A percentile compares a stretch with the other conserved stretches of the same genome.
These are phyloP conservation scores for Cryptococcus jaspeensis DNA, from an alignment of 1,284 basidiomycete species.

Conservation along the genomic window DNA sequence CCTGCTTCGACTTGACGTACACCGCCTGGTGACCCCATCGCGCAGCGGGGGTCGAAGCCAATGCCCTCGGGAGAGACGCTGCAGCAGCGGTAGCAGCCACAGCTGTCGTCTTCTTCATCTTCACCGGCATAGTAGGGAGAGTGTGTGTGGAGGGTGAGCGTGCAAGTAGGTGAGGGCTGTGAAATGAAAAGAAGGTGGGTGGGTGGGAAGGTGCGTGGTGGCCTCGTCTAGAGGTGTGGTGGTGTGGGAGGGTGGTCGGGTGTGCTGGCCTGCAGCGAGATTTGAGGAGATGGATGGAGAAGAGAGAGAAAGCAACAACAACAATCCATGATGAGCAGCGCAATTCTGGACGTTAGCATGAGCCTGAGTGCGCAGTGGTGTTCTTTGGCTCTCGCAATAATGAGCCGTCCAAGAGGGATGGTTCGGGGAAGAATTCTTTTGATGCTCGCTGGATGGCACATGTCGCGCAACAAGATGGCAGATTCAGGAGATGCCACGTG, in stretches of 20 bases:
- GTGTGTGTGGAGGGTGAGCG: not conserved
- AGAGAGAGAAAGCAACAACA: conserved; percentile 1
- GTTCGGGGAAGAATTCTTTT: not conserved
- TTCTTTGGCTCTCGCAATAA: too few relatives aligned
- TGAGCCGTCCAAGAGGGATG: too few relatives aligned
- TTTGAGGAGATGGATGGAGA: conserved; percentile 10
- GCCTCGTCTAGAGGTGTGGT: conserved; percentile 33
- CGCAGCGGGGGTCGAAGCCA: conserved; percentile 32
- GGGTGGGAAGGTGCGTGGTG: not conserved
- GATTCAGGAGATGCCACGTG: too few relatives aligned
- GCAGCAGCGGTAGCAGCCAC: conserved; percentile 4
- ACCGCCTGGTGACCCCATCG: conserved; percentile 51
- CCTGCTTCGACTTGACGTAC: conserved; percentile 38
- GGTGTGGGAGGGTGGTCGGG: not conserved
- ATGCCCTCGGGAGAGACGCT: conserved; percentile 20
- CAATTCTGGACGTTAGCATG: too few relatives aligned
- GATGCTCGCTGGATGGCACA: not conserved
- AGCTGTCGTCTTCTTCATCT: not conserved
- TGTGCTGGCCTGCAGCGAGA: conserved; percentile 39
- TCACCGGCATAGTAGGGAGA: not conserved
- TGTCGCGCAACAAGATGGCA: not conserved
- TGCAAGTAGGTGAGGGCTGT: not conserved
- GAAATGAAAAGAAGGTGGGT: too few relatives aligned
- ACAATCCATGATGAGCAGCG: not conserved
- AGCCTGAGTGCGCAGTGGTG: too few relatives aligned